phyloP scores from a whole-genome alignment of 2,329 filamentous ascomycete genomes.

The Colletotrichum euphorbiae region DNA sequence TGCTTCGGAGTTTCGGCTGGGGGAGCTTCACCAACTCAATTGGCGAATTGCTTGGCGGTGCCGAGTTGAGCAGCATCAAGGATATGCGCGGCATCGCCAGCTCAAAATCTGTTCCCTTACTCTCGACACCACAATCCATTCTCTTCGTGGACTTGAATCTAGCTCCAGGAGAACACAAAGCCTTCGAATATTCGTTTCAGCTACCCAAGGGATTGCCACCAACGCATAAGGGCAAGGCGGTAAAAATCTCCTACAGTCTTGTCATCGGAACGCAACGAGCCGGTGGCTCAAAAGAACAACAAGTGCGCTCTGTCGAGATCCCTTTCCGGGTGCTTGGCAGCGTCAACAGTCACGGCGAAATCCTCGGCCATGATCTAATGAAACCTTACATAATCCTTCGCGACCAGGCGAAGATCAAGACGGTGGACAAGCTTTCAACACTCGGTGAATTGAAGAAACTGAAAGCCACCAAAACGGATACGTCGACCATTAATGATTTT shows the following conservation, averaged over 20 bases:
- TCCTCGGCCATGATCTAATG: conserved; percentile 94
- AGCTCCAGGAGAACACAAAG: conserved; percentile 87
- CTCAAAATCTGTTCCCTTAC: conserved; percentile 86
- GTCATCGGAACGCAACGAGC: conserved; percentile 92
- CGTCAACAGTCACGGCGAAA: conserved; percentile 88
- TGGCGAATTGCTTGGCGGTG: conserved; percentile 85
- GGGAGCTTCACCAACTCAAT: conserved; percentile 88
- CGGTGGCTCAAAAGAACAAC: conserved; percentile 80
- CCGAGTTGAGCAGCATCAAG: conserved; percentile 91
- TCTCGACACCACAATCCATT: conserved; percentile 96
- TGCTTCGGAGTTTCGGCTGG: conserved; percentile 89
- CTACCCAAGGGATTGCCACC: conserved; percentile 92
- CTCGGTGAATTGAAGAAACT: conserved; percentile 39
- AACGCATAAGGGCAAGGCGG: conserved; percentile 88
- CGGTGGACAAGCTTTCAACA: conserved; percentile 53
- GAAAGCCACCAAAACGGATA: conserved; percentile 37
- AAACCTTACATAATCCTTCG: conserved; percentile 89
- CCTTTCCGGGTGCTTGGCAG: conserved; percentile 94
- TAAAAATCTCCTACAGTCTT: conserved; percentile 92
- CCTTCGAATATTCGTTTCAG: conserved; percentile 87
- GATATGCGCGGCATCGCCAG: conserved; percentile 92
- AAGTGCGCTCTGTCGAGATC: conserved; percentile 89
- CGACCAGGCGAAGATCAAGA: conserved; percentile 79
- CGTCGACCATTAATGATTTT: conserved; percentile 69
- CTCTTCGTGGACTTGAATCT: conserved; percentile 93